A percentile compares a stretch with the other conserved stretches of the same genome.
phyloP scores from a whole-genome alignment of 768 basidiomycete species.

The Scleroderma citrinum region DNA sequence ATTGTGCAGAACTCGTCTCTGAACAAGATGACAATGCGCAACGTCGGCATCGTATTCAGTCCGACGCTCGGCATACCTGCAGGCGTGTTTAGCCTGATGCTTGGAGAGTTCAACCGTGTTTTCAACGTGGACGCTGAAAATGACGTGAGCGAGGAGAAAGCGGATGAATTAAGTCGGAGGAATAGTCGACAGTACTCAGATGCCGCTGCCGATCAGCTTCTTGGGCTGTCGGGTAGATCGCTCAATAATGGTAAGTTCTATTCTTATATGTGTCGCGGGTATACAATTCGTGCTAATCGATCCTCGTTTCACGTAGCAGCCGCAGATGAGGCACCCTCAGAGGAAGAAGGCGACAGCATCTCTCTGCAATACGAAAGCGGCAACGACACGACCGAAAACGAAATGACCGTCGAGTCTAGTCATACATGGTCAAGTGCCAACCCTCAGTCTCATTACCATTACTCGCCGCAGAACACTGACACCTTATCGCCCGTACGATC shows the following conservation, averaged over 20 bases:
- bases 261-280: neutral
- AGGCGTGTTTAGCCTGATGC: conserved; percentile 91
- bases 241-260: conserved; percentile 50
- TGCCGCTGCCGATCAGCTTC: conserved; percentile 74
- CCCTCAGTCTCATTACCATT: conserved; percentile 18
- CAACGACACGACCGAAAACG: conserved; percentile 62
- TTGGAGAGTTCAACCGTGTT: conserved; percentile 88
- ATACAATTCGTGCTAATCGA: conserved; percentile 7
- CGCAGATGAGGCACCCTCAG: conserved; percentile 58
- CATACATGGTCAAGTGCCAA: conserved; percentile 37
- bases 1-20: conserved; percentile 85
- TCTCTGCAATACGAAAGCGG: conserved; percentile 71
- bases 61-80: conserved; percentile 98
- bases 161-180: conserved; percentile 49
- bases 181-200: conserved; percentile 84
- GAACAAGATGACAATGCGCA: conserved; percentile 99
- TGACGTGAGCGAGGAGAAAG: conserved; percentile 19
- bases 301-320: conserved; percentile 25
- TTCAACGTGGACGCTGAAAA: conserved; percentile 68
- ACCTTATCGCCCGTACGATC: conserved; percentile 11
- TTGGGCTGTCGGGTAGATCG: conserved; percentile 69
- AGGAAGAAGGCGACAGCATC: conserved; percentile 66
- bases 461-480: conserved; percentile 23
- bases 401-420: conserved; percentile 41
- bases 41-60: conserved; percentile 97